phyloP scores from a whole-genome alignment of 768 basidiomycete species.

The Psilocybe cubensis region DNA sequence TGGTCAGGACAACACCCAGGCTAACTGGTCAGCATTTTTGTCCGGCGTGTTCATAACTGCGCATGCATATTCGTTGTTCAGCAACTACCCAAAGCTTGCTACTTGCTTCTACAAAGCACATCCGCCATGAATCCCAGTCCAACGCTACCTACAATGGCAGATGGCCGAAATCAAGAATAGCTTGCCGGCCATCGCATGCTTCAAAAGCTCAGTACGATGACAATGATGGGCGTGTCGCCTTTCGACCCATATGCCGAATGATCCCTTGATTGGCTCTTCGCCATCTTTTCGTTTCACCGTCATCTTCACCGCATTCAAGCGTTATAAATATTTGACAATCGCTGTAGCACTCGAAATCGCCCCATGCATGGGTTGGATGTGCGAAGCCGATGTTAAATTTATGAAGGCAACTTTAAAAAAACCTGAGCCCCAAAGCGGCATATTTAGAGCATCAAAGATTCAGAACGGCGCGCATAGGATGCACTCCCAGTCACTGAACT shows the following conservation, averaged over 20 bases:
- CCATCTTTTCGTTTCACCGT: neutral
- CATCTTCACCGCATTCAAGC: neutral
- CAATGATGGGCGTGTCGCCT: neutral
- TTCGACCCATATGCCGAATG: neutral
- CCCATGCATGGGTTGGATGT: too few species aligned
- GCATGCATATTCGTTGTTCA: neutral
- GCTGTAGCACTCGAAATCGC: too few species aligned
- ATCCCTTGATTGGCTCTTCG: neutral
- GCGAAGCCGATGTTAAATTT: neutral
- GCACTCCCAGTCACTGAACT: neutral
- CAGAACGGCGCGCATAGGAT: neutral
- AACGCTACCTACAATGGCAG: neutral
- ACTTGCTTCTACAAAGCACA: neutral
- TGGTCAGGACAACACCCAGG: too few species aligned
- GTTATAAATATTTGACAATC: too few species aligned
- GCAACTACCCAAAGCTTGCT: neutral
- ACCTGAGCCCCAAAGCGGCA: neutral
- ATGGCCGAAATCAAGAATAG: constrained; percentile 1
- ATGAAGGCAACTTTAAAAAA: neutral
- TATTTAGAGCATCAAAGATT: neutral
- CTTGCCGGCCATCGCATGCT: neutral
- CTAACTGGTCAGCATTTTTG: too few species aligned
- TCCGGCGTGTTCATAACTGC: neutral
- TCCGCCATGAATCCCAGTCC: neutral
- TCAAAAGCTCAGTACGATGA: neutral